Evolutionary conservation across 2,329 filamentous ascomycete species (phyloP).

Genomic region (Trichophyton simii): DNA sequence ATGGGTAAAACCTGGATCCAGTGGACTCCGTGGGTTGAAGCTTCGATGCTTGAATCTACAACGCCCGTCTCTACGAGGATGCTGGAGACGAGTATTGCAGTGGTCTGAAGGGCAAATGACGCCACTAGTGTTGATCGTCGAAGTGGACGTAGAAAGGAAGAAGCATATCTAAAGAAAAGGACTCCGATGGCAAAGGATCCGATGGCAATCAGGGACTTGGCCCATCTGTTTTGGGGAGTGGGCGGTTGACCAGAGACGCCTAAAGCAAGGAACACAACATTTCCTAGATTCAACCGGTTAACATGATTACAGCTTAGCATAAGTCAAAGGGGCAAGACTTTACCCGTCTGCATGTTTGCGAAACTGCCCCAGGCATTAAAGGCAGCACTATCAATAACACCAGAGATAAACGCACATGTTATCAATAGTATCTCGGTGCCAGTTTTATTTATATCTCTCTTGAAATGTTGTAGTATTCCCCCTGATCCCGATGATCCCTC

Average conservation of each 20-base stretch:
- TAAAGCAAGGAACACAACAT: slow-evolving; percentile 33
- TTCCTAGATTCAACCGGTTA: slow-evolving; percentile 21
- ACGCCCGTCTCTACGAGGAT: slow-evolving; percentile 24
- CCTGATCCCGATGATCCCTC: neutral
- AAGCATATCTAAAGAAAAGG: slow-evolving; percentile 28
- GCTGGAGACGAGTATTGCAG: slow-evolving; percentile 24
- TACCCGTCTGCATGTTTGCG: slow-evolving; percentile 15
- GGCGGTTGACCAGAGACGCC: slow-evolving; percentile 31
- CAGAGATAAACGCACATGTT: slow-evolving; percentile 13
- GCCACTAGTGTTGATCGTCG: slow-evolving; percentile 29
- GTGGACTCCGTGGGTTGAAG: slow-evolving; percentile 21
- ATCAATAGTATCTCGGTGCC: slow-evolving; percentile 11
- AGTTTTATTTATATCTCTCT: slow-evolving; percentile 9
- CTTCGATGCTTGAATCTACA: slow-evolving; percentile 22
- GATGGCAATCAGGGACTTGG: slow-evolving; percentile 33
- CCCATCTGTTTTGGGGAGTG: slow-evolving; percentile 29
- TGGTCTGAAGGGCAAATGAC: slow-evolving; percentile 30
- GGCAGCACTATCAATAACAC: slow-evolving; percentile 13
- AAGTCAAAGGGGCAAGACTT: neutral
- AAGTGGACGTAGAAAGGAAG: slow-evolving; percentile 21
- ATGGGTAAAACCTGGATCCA: slow-evolving; percentile 30
- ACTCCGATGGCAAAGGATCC: slow-evolving; percentile 27
- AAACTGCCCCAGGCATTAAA: slow-evolving; percentile 16
- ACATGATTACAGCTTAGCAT: neutral
- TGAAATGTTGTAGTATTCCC: slow-evolving; percentile 8